Percentiles rank a stretch among this genome's conserved stretches.
phyloP scores from a whole-genome alignment of 208 protist species.

The Acanthamoeba healyi region DNA sequence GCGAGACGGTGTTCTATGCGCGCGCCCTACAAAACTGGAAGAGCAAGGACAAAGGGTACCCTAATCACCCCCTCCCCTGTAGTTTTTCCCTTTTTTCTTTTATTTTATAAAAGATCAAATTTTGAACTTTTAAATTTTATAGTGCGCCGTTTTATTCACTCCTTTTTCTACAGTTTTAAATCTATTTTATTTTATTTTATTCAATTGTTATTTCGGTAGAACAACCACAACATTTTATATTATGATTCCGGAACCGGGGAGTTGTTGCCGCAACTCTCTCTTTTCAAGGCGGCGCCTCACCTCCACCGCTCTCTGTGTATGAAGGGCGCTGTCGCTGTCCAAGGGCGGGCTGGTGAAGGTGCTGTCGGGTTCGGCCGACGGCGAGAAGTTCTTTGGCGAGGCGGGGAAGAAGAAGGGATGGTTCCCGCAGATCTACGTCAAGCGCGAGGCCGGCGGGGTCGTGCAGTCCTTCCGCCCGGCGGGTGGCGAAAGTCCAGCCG shows the following conservation, averaged over 20 bases:
- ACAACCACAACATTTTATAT: neutral
- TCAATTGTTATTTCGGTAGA: too few relatives aligned
- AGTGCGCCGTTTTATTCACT: too few relatives aligned
- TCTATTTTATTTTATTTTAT: too few relatives aligned
- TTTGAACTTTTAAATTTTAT: too few relatives aligned
- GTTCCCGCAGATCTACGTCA: conserved; percentile 71
- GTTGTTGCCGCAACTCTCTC: too few relatives aligned
- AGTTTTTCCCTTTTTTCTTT: too few relatives aligned
- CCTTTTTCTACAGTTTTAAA: too few relatives aligned
- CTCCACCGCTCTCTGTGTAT: neutral
- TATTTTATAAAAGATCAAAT: too few relatives aligned
- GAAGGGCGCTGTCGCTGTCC: conserved; percentile 3
- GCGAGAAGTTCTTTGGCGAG: conserved; percentile 66
- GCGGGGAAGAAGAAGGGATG: conserved; percentile 62
- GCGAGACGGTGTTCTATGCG: conserved; percentile 1
- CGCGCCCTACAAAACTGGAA: conserved; percentile 69
- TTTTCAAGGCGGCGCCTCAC: neutral
- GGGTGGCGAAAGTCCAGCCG: neutral
- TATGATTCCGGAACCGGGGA: too few relatives aligned
- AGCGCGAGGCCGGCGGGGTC: conserved; percentile 1
- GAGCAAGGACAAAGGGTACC: conserved; percentile 62
- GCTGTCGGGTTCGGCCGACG: conserved; percentile 35
- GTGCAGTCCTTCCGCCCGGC: neutral
- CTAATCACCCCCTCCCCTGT: neutral
- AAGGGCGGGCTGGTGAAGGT: conserved; percentile 61